Base-by-base conservation (phyloP, 2,329 filamentous ascomycete species). In the Fusarium coffeatum region DNA sequence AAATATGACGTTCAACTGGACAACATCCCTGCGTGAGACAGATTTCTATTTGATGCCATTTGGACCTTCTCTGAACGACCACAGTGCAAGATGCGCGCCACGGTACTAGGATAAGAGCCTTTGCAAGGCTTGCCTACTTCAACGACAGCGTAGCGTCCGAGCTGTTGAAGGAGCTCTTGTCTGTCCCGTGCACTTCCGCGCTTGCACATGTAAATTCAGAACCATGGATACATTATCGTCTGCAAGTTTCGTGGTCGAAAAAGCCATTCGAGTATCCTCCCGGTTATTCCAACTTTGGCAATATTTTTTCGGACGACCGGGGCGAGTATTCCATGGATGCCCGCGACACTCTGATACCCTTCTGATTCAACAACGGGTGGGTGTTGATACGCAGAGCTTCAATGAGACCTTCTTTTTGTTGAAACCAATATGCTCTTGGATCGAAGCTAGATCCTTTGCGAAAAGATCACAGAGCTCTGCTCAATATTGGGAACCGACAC, bases 1-100 rank as follows among this genome's bases (percentile, higher is more conserved):
- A 71, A 78, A 12, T 85, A 80, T 42, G 80, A 85, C 12, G 71
- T 78, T 16, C 57, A 49, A 6, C 12, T 40, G 34, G 34, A 23
- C 41, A 59, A 8, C 41, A 45, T 27, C 25, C 23, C 22, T 34
- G 34, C 34, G 34, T 37, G 34, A 37, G 10, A n/a, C 34, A 37
- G 5, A n/a, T 37, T 37, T n/a, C 18, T 37, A 6, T 37, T n/a
- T n/a, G 34, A 37, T 37, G 18, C 18, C 34, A n/a, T 37, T 37
- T 37, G 34, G 34, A 37, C 34, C 34, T 37, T 37, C 10, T n/a
- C 34, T 7, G 18, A n/a, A 37, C n/a, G 34, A n/a, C 10, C 34
- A 37, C 34, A 18, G 18, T 37, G 18, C 34, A 37, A 37, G 10
- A n/a, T 37, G 18, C 34, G 18, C n/a, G 18, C 18, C 34, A n/a